Evolutionary conservation across 73 alveolate genomes (phyloP), one percentile per base, ranked within the genome.

Genomic region (Paramecium bursaria): DNA sequence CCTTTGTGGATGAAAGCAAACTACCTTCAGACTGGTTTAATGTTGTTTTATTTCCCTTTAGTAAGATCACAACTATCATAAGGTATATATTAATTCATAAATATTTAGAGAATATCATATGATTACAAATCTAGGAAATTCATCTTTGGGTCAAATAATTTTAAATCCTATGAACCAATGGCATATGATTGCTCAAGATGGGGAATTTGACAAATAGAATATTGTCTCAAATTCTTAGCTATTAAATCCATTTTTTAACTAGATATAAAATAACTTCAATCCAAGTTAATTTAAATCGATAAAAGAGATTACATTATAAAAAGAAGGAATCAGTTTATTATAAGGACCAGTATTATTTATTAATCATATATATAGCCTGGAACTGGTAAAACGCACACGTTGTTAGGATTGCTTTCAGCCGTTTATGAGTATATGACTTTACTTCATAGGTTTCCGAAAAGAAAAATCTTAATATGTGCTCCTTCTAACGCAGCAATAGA

Each of bases 401-500:
- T 79, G 6, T 19, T 79, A 14, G 89, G 89, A 22, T 25, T 79
- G 17, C 73, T 79, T 15, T 35, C 85, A 0, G 89, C 85, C 0
- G 74, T 54, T 1, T 79, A 79, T 54, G 85, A 79, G 7, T 54
- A 79, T 39, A 79, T 79, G 73, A 39, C 31, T 15, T 42, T 23
- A 23, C 51, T 22, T 7, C 50, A 29, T 3, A 73, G 46, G 11
- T 31, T 22, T 9, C 75, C 89, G 2, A 79, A 27, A 22, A 61
- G 50, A 19, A 79, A 79, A 22, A 79, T 79, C 11, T 53, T 79
- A 73, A 82, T 79, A 25, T 92, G 96, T 85, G 91, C 97, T 29
- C 96, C 98, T 15, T 91, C 97, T 42, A 94, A 94, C 77, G 76
- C 95, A 35, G 98, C 98, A 5, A 87, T 93, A 23, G 97, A 94